Evolutionary conservation across 768 basidiomycete genomes (phyloP), one percentile per base, ranked within the genome.

Genomic region (Ramaria rubella): DNA sequence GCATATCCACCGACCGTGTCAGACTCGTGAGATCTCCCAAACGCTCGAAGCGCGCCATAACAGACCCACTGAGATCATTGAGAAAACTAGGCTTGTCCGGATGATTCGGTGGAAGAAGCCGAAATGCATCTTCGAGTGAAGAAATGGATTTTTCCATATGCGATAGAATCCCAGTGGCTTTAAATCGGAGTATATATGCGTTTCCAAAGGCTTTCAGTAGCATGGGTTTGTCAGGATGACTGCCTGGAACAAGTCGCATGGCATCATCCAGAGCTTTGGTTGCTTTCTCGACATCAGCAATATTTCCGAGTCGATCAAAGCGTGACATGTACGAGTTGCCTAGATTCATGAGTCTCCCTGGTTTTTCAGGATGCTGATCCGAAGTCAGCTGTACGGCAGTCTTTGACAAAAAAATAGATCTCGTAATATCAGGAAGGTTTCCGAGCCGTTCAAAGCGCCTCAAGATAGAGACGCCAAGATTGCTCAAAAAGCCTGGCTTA

Each of bases 361-460:
- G 30, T 26, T 46, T 31, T 43, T 43, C 45, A 21, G 57, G 57
- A 33, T 59, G 38, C n/a, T 14, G 42, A 27, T 14, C 29, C 5
- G 42, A 17, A 8, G 42, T 36, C 5, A 59, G 40, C 1, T 4
- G 5, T n/a, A 49, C 26, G 5, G 21, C 58, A 5, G 43, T 40
- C 42, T 42, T 42, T 42, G 40, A 42, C 14, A 4, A 17, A 17
- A 55, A 51, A 17, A 65, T 65, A 2, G 61, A 59, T 27, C 58
- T 30, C 43, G 69, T 60, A 31, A 73, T 26, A 55, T 72, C 68
- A 51, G 58, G 51, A 21, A 57, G 38, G 19, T 55, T 23, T 15
- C 54, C 54, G 17, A 26, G 43, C 7, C 26, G 21, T 43, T 55
- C 14, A 29, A 55, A 55, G 19, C 40, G n/a, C n/a, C 14, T 17